A percentile compares a stretch with the other conserved stretches of the same genome.
These are phyloP conservation scores for Cyanophora paradoxa DNA, from an alignment of 78 protist species.

Conservation along the genomic window DNA sequence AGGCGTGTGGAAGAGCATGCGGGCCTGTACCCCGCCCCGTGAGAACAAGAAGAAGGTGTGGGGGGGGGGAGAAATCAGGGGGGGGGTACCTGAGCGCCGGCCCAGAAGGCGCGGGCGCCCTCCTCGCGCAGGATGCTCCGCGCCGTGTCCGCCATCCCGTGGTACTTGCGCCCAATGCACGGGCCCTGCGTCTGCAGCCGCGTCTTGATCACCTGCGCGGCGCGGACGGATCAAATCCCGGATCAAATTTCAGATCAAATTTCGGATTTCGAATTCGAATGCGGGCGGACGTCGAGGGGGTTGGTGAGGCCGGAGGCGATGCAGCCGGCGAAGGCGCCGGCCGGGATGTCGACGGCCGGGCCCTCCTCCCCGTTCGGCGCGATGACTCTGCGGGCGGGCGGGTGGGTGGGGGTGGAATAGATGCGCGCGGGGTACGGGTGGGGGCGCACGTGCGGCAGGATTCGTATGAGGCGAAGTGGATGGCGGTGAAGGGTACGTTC, in stretches of 20 bases:
- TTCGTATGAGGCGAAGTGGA: neutral
- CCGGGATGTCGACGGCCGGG: neutral
- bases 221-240: too few relatives aligned
- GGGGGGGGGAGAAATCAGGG: too few relatives aligned
- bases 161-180: neutral
- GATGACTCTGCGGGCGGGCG: neutral
- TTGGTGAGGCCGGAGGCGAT: neutral
- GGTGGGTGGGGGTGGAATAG: neutral
- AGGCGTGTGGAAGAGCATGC: neutral
- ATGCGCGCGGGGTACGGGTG: neutral
- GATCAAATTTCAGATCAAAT: too few relatives aligned
- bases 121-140: neutral
- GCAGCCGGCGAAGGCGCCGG: conserved; percentile 6
- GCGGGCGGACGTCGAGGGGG: conserved; percentile 27
- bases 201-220: too few relatives aligned
- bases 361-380: neutral
- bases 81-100: too few relatives aligned
- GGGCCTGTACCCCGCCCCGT: neutral
- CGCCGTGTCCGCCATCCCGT: neutral
- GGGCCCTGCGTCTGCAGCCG: conserved; percentile 13
- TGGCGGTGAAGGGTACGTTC: conserved; percentile 11
- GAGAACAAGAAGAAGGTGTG: too few relatives aligned
- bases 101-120: neutral
- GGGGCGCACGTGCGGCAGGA: neutral
- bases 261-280: too few relatives aligned